Conservation (phyloP, 1,284 basidiomycete species). For the Ustilago shanxiensis region DNA sequence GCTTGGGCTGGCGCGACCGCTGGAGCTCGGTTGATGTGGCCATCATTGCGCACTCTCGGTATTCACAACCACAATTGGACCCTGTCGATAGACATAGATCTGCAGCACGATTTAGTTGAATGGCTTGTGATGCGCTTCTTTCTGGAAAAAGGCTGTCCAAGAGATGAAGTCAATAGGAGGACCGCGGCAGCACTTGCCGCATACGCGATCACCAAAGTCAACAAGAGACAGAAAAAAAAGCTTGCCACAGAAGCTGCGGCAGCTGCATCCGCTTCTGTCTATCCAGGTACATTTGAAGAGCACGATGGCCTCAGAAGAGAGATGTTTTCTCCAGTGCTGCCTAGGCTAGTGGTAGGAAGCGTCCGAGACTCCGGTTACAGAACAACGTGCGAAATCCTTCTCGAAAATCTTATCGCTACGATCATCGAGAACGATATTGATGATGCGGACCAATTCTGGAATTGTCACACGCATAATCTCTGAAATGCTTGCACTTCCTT, state of each 20-base stretch:
- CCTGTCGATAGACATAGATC: not conserved
- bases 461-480: not conserved
- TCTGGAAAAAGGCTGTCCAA: not conserved
- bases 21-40: not conserved
- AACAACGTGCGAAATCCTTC: not conserved
- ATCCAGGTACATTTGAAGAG: not conserved
- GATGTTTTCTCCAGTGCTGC: not conserved
- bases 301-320: not conserved
- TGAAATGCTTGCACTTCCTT: not conserved
- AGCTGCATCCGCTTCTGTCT: not conserved
- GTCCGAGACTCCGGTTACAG: not conserved
- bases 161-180: slow-evolving; percentile 1
- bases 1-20: not conserved
- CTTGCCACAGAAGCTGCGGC: not conserved
- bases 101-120: not conserved
- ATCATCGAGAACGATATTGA: not conserved
- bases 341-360: not conserved
- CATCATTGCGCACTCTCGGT: slow-evolving; percentile 2
- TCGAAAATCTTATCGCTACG: slow-evolving; percentile 4
- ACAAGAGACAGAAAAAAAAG: slow-evolving; percentile 1
- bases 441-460: not conserved
- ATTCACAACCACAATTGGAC: not conserved
- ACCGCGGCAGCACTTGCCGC: slow-evolving; percentile 2
- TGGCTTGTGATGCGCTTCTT: slow-evolving; percentile 6
- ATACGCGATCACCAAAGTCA: not conserved